phyloP scores from a whole-genome alignment of 106 monocot genomes.

The Allium sativum region DNA sequence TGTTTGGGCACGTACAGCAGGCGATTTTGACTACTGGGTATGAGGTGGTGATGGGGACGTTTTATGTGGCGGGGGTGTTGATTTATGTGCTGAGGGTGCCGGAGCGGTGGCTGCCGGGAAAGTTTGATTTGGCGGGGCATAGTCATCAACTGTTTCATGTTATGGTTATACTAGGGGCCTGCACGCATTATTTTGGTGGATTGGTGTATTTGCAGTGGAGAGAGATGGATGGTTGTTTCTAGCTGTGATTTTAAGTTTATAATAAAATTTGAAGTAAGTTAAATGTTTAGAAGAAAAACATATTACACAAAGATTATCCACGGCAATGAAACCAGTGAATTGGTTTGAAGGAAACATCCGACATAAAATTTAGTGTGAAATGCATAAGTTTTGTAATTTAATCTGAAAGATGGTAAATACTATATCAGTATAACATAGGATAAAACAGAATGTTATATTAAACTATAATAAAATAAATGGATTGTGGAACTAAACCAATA shows the following conservation, averaged over 20 bases:
- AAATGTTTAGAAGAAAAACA: background rate
- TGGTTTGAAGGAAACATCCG: no score
- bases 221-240: conserved; percentile 19
- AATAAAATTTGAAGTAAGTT: no score
- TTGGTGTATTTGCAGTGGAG: conserved; percentile 62
- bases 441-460: no score
- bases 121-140: conserved; percentile 60
- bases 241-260: background rate
- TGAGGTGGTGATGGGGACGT: conserved; percentile 48
- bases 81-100: conserved; percentile 52
- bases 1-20: conserved; percentile 38
- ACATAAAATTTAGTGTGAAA: no score
- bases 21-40: conserved; percentile 44
- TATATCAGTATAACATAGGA: no score
- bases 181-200: conserved; percentile 56
- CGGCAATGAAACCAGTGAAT: no score
- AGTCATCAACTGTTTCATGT: conserved; percentile 75
- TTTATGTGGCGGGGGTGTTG: conserved; percentile 42
- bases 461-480: no score
- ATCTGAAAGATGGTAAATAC: no score
- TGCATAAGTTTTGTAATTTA: no score
- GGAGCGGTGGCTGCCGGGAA: conserved; percentile 79
- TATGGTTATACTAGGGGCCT: conserved; percentile 64
- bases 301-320: no score
- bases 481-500: no score